Percentiles rank a stretch among this genome's conserved stretches.
phyloP scores from a whole-genome alignment of 129 eudicot genomes.

The Sambucus nigra region DNA sequence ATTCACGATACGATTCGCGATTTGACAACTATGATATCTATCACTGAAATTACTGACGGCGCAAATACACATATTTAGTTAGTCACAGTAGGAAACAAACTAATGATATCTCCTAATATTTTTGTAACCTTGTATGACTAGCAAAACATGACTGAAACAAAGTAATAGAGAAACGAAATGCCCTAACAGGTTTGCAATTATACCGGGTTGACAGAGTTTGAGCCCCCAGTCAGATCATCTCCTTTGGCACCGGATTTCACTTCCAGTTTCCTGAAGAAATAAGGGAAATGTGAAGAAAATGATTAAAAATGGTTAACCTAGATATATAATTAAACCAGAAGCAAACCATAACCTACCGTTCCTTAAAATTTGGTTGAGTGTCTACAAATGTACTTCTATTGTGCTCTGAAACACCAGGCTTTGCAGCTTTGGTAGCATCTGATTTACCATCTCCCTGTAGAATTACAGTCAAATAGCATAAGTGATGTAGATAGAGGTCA shows the following conservation, averaged over 20 bases:
- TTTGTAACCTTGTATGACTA: neutral
- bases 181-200: neutral
- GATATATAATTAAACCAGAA: neutral
- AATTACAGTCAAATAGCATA: neutral
- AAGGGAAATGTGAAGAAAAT: neutral
- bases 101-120: neutral
- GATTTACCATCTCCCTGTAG: constrained; percentile 15
- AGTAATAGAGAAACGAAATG: neutral
- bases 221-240: constrained; percentile 14
- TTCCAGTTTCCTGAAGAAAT: constrained; percentile 22
- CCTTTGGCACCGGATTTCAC: constrained; percentile 15
- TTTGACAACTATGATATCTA: too few relatives aligned
- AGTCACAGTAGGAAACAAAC: neutral
- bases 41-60: too few relatives aligned
- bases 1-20: too few relatives aligned
- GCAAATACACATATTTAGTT: neutral
- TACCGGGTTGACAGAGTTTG: constrained; percentile 21
- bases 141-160: neutral
- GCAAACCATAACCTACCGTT: constrained; percentile 17
- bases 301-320: neutral
- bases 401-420: constrained; percentile 5
- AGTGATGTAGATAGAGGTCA: too few relatives aligned
- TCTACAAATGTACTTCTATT: constrained; percentile 7
- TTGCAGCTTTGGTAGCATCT: constrained; percentile 11
- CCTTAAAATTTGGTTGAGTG: neutral